Base-by-base conservation (phyloP, 2,329 filamentous ascomycete species). In the Nemania sp. region DNA sequence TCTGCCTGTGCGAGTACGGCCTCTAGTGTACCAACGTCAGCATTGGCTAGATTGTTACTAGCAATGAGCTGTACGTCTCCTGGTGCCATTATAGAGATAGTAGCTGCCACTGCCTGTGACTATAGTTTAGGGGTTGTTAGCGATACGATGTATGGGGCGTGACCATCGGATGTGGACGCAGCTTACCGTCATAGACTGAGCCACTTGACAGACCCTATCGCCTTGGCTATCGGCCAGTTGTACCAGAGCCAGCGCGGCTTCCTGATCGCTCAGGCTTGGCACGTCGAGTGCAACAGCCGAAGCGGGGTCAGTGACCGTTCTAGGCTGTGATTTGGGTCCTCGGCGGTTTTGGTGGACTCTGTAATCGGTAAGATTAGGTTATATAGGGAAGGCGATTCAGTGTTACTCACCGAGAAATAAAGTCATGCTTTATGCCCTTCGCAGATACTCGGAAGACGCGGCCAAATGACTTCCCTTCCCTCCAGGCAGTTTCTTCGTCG, bases 371-470 rank as follows among this genome's bases (percentile, higher is more conserved):
- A 74, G 68, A 64, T 72, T 26, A 62, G 56, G 47, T 22, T 20
- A 63, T 10, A 62, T 29, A 63, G 43, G 26, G 29, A 18, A 26
- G 32, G 20, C 27, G 29, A 27, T 35, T 20, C 3, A 13, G n/a
- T 43, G 38, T 52, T 38, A 82, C 86, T 79, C 79, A 89, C 87
- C 85, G 83, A 67, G 87, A 82, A 56, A 97, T 88, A 78, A 97
- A 94, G 76, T 93, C 90, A 13, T 90, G 83, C 74, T 91, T 86
- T 72, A 94, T 84, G 41, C 89, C 89, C 74, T 84, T 84, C 68
- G 89, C 89, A 0, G 88, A 85, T 62, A 94, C 80, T 67, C 87
- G 87, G 77, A 90, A 90, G 24, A 88, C 82, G 29, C 87, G 85
- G n/a, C 91, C 91, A 75, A 88, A 90, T 18, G 87, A 86, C 64